These are phyloP conservation scores for Eutypella sp. DNA, from an alignment of 2,329 filamentous ascomycete genomes.

Conservation along the genomic window DNA sequence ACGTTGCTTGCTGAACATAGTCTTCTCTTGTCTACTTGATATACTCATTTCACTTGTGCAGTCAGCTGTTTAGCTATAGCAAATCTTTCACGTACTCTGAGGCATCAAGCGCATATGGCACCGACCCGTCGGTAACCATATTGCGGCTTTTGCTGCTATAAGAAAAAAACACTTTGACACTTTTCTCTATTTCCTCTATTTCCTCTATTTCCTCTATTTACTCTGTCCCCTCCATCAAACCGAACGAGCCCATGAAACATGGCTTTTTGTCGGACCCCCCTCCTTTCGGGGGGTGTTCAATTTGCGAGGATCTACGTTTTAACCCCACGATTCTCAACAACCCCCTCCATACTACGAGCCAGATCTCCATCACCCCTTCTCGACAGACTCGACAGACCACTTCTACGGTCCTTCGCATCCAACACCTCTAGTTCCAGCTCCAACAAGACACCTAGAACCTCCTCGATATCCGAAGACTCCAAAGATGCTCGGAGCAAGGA, in stretches of 20 bases:
- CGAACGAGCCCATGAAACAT: too few relatives aligned
- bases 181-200: constrained; percentile 1
- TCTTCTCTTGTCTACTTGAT: too few relatives aligned
- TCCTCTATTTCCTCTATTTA: constrained; percentile 2
- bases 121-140: constrained; percentile 17
- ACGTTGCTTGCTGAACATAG: too few relatives aligned
- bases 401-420: constrained; percentile 14
- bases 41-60: too few relatives aligned
- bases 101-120: constrained; percentile 21
- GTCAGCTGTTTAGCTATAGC: too few relatives aligned
- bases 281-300: constrained; percentile 3
- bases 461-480: constrained; percentile 8
- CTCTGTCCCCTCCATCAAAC: constrained; percentile 1
- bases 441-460: not conserved
- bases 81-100: constrained; percentile 5
- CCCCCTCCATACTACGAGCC: constrained; percentile 3
- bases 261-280: constrained; percentile 14
- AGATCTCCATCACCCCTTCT: constrained; percentile 4
- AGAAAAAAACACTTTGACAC: too few relatives aligned
- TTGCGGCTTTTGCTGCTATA: constrained; percentile 24
- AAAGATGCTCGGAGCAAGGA: constrained; percentile 17
- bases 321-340: constrained; percentile 1
- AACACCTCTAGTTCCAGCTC: constrained; percentile 8
- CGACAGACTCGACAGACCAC: not conserved
- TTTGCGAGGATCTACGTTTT: constrained; percentile 3